Base-by-base conservation (phyloP, 2,329 filamentous ascomycete species). In the Pestalotiopsis sp. region DNA sequence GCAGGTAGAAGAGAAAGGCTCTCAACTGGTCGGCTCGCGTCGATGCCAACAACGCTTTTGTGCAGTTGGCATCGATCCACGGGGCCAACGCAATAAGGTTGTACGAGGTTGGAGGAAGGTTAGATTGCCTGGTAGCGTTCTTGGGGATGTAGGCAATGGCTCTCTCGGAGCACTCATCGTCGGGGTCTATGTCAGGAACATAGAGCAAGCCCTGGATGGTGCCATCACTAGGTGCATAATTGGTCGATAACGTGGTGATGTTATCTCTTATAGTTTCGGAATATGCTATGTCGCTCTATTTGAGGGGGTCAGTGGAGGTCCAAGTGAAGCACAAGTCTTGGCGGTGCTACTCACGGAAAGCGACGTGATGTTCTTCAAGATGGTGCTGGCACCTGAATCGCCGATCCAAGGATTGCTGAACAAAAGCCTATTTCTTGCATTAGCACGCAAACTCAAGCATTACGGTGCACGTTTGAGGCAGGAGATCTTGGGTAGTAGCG, bases 21-120 rank as follows among this genome's bases (percentile, higher is more conserved):
- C 89, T 86, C 11, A 91, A 84, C 27, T 88, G 86, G 72, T 91
- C 88, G 67, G 80, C 75, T 39, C 84, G 82, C n/a, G 88, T 86
- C 23, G 88, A 85, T 20, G 85, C 81, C 61, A 98, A 85, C 77
- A 94, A 97, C 59, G 91, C 87, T 67, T 86, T 81, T 13, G 93
- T 92, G 77, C 95, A 99, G 31, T 88, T 82, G 7, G 86, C 82
- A 70, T 87, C 92, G 74, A 94, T 89, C 95, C 95, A 98, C 36
- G 95, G 95, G 27, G 93, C 95, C 66, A 98, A 82, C 36, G 92
- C 95, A 73, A 98, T 88, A 65, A 94, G 84, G 67, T 91, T 90
- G 78, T 93, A 94, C 72, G 92, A 89, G 63, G 86, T 86, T 0
- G 85, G 83, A 0, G 90, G 90, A 0, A 98, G 87, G 75, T 96